Percentiles rank a stretch among this genome's conserved stretches.
Evolutionary conservation across 1,139 yeast species (phyloP).

Genomic region (Yamadazyma siamensis): DNA sequence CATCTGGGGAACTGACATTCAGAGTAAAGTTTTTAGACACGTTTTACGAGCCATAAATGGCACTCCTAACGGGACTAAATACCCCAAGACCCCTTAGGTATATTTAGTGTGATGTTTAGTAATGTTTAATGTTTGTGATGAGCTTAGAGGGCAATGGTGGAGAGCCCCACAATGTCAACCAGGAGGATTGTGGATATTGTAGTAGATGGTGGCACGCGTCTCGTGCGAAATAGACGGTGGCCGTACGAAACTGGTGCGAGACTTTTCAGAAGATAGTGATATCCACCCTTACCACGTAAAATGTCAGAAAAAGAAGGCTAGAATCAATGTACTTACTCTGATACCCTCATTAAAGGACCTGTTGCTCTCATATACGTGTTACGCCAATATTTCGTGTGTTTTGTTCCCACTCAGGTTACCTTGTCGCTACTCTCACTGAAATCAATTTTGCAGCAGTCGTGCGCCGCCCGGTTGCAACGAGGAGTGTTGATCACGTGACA

Average conservation of each 20-base stretch:
- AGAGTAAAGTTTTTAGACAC: slow-evolving; percentile 39
- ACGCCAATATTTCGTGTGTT: too few relatives aligned
- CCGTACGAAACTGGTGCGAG: too few relatives aligned
- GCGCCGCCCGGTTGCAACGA: neutral
- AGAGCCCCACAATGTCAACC: neutral
- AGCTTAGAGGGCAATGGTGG: neutral
- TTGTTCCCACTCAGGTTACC: too few relatives aligned
- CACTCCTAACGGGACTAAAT: slow-evolving; percentile 7
- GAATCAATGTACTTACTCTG: too few relatives aligned
- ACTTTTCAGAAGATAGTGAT: too few relatives aligned
- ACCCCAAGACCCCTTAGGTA: slow-evolving; percentile 2
- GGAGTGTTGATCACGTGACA: too few relatives aligned
- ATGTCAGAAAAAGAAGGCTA: too few relatives aligned
- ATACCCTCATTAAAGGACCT: too few relatives aligned
- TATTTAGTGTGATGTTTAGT: neutral
- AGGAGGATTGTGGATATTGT: neutral
- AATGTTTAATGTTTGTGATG: neutral
- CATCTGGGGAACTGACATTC: slow-evolving; percentile 79
- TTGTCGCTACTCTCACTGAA: too few relatives aligned
- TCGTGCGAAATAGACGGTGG: too few relatives aligned
- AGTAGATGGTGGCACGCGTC: slow-evolving; percentile 1
- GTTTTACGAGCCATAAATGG: slow-evolving; percentile 43
- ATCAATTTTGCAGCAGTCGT: slow-evolving; percentile 1
- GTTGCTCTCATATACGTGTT: too few relatives aligned
- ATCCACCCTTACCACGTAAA: too few relatives aligned